Conservation (phyloP, 139 green algal genomes). For the Zygnema circumcarinatum region DNA sequence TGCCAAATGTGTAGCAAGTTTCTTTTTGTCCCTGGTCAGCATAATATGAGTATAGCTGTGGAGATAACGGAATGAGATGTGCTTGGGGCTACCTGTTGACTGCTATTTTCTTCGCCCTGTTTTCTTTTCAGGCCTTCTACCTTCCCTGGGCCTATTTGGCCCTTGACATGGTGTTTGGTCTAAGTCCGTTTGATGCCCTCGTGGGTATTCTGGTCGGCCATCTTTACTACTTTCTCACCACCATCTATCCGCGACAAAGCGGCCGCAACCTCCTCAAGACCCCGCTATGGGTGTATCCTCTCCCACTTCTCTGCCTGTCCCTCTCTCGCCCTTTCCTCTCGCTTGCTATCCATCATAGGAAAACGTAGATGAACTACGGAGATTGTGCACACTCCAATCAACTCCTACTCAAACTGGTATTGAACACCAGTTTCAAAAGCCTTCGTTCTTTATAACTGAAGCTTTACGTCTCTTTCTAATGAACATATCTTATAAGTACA, state of each 20-base stretch:
- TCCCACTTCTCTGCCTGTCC: background rate
- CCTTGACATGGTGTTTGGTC: conserved; percentile 59
- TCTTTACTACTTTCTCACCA: background rate
- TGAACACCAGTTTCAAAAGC: background rate
- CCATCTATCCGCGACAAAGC: background rate
- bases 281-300: conserved; percentile 28
- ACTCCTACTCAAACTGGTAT: background rate
- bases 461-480: background rate
- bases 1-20: too few species aligned
- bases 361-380: background rate
- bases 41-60: too few species aligned
- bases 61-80: too few species aligned
- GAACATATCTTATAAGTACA: background rate
- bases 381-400: background rate
- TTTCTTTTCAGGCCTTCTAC: conserved; percentile 56
- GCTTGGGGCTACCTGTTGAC: too few species aligned
- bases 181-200: background rate
- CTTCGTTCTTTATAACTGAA: background rate
- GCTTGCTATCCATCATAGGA: background rate
- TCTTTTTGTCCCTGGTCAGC: too few species aligned
- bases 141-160: conserved; percentile 53
- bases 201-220: background rate
- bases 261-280: conserved; percentile 18
- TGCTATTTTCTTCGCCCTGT: too few species aligned
- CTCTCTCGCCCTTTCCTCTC: background rate